Base-by-base conservation (phyloP, 495 filamentous ascomycete species). In the Annulohypoxylon maeteangense region DNA sequence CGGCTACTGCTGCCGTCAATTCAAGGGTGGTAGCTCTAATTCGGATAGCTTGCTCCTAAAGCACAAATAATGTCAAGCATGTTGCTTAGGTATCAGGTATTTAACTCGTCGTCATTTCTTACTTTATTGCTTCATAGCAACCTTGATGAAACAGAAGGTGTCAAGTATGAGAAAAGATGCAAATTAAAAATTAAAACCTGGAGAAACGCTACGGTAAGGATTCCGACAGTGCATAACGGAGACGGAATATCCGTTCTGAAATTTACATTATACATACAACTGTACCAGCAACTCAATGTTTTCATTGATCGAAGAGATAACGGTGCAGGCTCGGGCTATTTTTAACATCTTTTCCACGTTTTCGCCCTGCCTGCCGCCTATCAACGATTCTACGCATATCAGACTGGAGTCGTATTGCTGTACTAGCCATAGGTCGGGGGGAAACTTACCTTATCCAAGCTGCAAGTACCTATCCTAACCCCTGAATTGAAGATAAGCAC, bases 401-500 rank as follows among this genome's bases (percentile, higher is more conserved):
- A 32, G 47, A 40, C 50, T 58, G 40, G 58, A 63, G 51, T 42
- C 36, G 36, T 40, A 40, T 40, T 12, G 36, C n/a, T 12, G 36
- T 40, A 40, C 36, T 40, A 40, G n/a, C 36, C 36, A 12, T 4
- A 40, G 36, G 2, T 14, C 36, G 36, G 34, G 51, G 23, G 54
- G 22, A 36, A 25, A 34, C n/a, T 55, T 25, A 51, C 47, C 51
- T 6, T 36, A 55, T 18, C 16, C n/a, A 55, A 38, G 32, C 47
- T 25, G 47, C 36, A 47, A 57, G 4, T 31, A 42, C 16, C 11
- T 58, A 25, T 50, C n/a, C n/a, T 55, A 12, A 62, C 61, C 65
- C 65, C 70, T 73, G 65, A 47, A 69, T 54, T 38, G 32, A 63
- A 70, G 71, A 74, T 69, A 70, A 70, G 71, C 71, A 74, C 66